Evolutionary conservation across 2,329 filamentous ascomycete genomes (phyloP), one percentile per base, ranked within the genome.

Genomic region (Penicillium occitanis): DNA sequence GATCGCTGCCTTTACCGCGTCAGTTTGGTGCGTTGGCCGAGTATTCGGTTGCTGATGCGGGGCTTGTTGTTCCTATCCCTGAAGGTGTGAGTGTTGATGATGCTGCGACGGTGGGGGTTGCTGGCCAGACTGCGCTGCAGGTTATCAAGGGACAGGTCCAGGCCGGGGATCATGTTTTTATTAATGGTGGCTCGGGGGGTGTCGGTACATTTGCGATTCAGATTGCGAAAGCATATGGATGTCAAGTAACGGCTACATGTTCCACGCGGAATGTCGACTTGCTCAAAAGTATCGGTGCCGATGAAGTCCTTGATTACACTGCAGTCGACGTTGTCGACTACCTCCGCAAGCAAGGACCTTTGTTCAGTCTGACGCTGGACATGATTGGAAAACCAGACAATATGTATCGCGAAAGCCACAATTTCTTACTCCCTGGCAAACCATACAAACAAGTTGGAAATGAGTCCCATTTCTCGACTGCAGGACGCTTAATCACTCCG

Each of bases 111-210:
- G 66, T 83, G 11, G 81, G 79, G 1, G 79, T 82, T 1, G 82
- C 82, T 0, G 84, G 77, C 0, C 70, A 80, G 67, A 84, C 84
- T 2, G 81, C 83, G 3, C 83, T 82, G 67, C 81, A 85, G 71
- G 72, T 75, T 37, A 76, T 86, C 28, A 73, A 84, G n/a, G 79
- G 80, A 1, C 74, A 81, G 65, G 80, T 84, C 57, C 77, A 79
- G 25, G 67, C 75, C 3, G 86, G 86, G n/a, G 81, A 85, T 61
- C 84, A 81, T 70, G 80, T 90, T 7, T 86, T 90, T 71, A 84
- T 90, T 73, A 90, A 90, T 69, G 88, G 87, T 13, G 87, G 87
- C 0, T 86, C 83, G 5, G 88, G 88, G 10, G 88, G 88, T 0
- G 84, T 81, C 0, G 88, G 88, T 0, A 81, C 83, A 0, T 88